phyloP scores from a whole-genome alignment of 2,329 filamentous ascomycete species.

The Sclerotinia spermophila region DNA sequence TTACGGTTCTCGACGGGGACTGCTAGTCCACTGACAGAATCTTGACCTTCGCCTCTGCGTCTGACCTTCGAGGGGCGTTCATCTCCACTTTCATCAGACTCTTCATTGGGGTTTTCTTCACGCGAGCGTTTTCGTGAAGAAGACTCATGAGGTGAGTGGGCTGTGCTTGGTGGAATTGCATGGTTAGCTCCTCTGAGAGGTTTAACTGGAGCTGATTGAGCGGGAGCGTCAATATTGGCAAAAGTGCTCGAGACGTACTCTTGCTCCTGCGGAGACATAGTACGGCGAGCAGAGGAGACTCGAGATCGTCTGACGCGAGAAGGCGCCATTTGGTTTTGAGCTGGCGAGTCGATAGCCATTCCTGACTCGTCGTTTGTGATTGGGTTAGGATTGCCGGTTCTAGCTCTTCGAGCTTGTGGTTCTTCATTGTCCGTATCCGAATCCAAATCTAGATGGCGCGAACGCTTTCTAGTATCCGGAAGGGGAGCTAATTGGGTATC shows the following conservation, averaged over 20 bases:
- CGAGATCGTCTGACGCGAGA: not conserved
- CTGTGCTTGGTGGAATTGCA: not conserved
- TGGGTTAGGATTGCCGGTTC: not conserved
- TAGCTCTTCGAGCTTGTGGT: not conserved
- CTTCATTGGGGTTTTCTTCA: not conserved
- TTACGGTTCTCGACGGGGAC: not conserved
- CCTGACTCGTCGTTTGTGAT: too few species aligned
- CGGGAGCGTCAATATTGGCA: not conserved
- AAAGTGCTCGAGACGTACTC: not conserved
- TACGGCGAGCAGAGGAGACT: not conserved
- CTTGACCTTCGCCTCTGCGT: not conserved
- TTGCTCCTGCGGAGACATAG: not conserved
- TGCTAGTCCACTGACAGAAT: not conserved
- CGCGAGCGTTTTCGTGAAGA: not conserved
- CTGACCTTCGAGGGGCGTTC: not conserved
- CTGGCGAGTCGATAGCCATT: not conserved
- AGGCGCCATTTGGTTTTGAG: not conserved
- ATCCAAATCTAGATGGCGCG: not conserved
- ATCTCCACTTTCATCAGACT: not conserved
- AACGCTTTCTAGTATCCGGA: not conserved
- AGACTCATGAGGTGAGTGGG: not conserved
- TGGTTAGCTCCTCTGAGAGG: too few species aligned
- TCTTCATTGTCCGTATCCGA: not conserved
- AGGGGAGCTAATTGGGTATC: not conserved
- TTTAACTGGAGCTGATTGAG: not conserved